These are phyloP conservation scores for Colletotrichum orbiculare DNA, from an alignment of 2,329 filamentous ascomycete genomes.

Conservation along the genomic window DNA sequence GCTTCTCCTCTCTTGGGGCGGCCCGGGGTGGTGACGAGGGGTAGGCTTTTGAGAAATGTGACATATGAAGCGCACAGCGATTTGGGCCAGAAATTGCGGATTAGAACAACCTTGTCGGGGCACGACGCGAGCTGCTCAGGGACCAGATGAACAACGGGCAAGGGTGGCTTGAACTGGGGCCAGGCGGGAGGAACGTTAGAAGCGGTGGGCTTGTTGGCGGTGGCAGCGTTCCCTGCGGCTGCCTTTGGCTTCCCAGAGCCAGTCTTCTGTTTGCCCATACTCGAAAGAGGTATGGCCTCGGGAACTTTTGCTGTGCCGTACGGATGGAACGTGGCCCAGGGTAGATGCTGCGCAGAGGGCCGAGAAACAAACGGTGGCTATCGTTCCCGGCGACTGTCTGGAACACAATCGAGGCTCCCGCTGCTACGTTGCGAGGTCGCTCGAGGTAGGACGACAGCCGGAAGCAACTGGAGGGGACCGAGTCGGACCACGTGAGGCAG, in stretches of 20 bases:
- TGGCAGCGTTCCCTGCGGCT: conserved; percentile 13
- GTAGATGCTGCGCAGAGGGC: conserved; percentile 26
- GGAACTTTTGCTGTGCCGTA: conserved; percentile 38
- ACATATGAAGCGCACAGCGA: conserved; percentile 82
- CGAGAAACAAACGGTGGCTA: conserved; percentile 19
- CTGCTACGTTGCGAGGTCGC: conserved; percentile 22
- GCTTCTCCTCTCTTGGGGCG: conserved; percentile 85
- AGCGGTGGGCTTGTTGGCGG: conserved; percentile 24
- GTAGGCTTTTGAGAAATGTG: conserved; percentile 74
- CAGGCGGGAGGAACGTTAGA: conserved; percentile 61
- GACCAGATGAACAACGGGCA: conserved; percentile 73
- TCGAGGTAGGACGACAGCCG: conserved; percentile 9
- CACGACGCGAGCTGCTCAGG: conserved; percentile 63
- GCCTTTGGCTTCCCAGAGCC: conserved; percentile 29
- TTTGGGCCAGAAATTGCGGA: conserved; percentile 79
- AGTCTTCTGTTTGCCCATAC: conserved; percentile 39
- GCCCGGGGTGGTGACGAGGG: conserved; percentile 80
- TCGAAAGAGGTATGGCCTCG: conserved; percentile 5
- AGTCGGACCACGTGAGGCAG: not conserved
- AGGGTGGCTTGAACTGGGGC: conserved; percentile 76
- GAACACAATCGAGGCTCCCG: conserved; percentile 28
- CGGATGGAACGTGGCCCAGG: conserved; percentile 19
- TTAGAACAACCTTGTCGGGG: conserved; percentile 75
- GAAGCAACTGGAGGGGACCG: conserved; percentile 14
- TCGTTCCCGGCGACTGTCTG: conserved; percentile 29